Base-by-base conservation (phyloP, 1,284 basidiomycete species). In the Malassezia obtusa region DNA sequence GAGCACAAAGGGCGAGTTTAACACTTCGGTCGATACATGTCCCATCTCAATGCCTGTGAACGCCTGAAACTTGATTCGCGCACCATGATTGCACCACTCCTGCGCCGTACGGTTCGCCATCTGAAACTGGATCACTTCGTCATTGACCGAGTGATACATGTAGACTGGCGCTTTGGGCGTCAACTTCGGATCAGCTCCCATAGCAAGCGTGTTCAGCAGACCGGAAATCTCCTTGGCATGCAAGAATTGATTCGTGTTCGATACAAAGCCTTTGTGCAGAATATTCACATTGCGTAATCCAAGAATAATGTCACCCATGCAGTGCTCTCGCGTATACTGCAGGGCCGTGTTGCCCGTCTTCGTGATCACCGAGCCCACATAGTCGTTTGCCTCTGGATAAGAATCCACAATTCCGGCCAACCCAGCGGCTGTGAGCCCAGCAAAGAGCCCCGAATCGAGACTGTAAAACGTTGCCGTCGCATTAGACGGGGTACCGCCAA, bases 401-500 rank as follows among this genome's bases (percentile, higher is more conserved):
- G 60, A 60, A 11, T 50, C 40, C 5, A 56, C 53, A 0, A 64
- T 26, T 25, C 68, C 70, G 2, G 60, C 61, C 14, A 71, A 51
- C 36, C 67, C 68, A 2, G 63, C 67, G 7, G 55, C 24, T 21
- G 62, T 61, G 44, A 71, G 64, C 3, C 68, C 70, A 9, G 68
- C 49, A 45, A 62, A 66, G 21, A 49, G 24, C 11, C 44, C 39
- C 17, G 45, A 39, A 32, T 49, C 45, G 6, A 52, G 17, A 22
- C 32, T 31, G 31, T 48, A 48, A 2, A 61, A 65, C n/a, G 58
- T 58, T 0, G 58, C 61, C 15, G 58, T 50, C 8, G 65, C 37
- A 45, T 66, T 62, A 9, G 62, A 45, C 12, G 70, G 70, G 24
- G 67, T 62, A 3, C 70, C 70, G 10, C 70, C 70, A 38, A 64